These are phyloP conservation scores for Solanum pennellii DNA, from an alignment of 257 asterid genomes.

Conservation along the genomic window DNA sequence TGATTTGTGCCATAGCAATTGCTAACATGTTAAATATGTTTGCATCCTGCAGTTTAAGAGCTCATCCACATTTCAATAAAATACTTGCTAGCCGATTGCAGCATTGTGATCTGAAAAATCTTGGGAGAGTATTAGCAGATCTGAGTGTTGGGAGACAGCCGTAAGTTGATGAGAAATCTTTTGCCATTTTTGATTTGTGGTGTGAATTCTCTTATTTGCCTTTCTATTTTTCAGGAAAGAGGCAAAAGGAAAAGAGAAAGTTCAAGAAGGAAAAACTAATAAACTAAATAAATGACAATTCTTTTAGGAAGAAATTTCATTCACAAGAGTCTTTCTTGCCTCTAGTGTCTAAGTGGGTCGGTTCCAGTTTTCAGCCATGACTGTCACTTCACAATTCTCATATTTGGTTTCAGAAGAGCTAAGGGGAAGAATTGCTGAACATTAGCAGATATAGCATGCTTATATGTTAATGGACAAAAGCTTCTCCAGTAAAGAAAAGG, in stretches of 20 bases:
- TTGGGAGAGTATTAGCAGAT: slow-evolving; percentile 58
- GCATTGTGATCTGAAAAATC: slow-evolving; percentile 56
- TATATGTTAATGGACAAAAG: background rate
- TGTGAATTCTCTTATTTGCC: background rate
- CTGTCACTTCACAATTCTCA: background rate
- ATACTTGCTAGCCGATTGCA: slow-evolving; percentile 43
- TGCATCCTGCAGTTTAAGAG: slow-evolving; percentile 52
- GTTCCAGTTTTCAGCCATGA: background rate
- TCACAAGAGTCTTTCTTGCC: background rate
- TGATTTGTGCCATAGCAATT: background rate
- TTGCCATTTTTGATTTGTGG: background rate
- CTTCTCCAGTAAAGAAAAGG: background rate
- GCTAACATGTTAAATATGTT: background rate
- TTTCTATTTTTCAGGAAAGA: background rate
- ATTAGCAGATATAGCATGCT: background rate
- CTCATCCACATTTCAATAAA: slow-evolving; percentile 60
- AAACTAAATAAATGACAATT: background rate
- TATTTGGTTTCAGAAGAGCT: background rate
- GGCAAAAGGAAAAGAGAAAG: background rate
- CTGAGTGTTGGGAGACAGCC: slow-evolving; percentile 81
- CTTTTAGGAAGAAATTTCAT: background rate
- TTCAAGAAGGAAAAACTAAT: background rate
- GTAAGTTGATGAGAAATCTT: slow-evolving; percentile 36
- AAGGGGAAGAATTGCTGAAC: background rate
- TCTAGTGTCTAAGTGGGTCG: background rate